phyloP scores from a whole-genome alignment of 148 eudicot species.

The Rhododendron williamsianum region DNA sequence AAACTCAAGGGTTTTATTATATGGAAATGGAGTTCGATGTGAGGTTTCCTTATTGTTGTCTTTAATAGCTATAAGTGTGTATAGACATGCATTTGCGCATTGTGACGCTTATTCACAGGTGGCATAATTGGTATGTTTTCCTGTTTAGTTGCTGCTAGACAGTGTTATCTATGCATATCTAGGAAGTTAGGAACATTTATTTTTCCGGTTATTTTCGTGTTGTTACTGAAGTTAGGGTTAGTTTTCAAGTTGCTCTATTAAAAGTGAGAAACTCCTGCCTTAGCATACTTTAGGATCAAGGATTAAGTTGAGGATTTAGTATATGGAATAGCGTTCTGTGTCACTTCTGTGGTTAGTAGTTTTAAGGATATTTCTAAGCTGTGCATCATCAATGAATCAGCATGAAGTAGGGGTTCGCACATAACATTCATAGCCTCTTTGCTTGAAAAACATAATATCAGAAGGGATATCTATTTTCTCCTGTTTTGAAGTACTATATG shows the following conservation, averaged over 20 bases:
- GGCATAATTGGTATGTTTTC: not conserved
- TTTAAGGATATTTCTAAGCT: not conserved
- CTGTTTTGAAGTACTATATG: not conserved
- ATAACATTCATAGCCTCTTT: not conserved
- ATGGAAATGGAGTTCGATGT: not conserved
- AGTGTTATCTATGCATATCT: not conserved
- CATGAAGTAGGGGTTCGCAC: not conserved
- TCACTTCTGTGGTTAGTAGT: not conserved
- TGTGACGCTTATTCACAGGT: not conserved
- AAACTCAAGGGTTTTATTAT: not conserved
- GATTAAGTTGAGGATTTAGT: not conserved
- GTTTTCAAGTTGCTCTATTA: not conserved
- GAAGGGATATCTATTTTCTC: not conserved
- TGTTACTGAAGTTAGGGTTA: not conserved
- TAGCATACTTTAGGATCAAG: not conserved
- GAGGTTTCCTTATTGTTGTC: not conserved
- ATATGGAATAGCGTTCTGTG: not conserved
- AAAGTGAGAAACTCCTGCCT: not conserved
- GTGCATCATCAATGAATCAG: not conserved
- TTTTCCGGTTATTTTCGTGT: not conserved
- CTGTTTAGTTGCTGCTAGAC: not conserved
- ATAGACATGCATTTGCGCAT: not conserved
- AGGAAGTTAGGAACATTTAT: not conserved
- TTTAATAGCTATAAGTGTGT: not conserved
- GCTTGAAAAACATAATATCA: not conserved